Conservation (phyloP, 352 stramenopile genomes). For the Phytophthora tubulina region DNA sequence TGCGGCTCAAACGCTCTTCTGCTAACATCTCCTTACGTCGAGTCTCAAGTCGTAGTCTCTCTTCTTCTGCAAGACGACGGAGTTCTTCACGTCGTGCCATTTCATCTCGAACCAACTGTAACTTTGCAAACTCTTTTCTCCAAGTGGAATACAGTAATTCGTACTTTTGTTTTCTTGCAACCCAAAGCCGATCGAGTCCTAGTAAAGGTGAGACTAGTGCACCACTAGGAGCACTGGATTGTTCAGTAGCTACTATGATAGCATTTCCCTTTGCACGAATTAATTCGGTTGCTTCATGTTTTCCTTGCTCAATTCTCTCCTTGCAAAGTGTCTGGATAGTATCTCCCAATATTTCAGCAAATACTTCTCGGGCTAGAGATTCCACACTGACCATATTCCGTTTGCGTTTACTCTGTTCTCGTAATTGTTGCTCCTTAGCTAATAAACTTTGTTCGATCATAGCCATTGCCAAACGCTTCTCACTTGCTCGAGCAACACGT, state of each 20-base stretch:
- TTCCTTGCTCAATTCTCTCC: conserved; percentile 32
- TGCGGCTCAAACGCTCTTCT: conserved; percentile 65
- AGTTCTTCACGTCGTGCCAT: conserved; percentile 66
- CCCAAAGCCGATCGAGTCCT: conserved; percentile 58
- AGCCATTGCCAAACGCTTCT: conserved; percentile 76
- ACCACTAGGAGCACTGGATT: neutral
- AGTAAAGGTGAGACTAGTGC: conserved; percentile 19
- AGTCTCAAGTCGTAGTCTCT: conserved; percentile 51
- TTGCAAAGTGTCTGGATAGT: conserved; percentile 39
- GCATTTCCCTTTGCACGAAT: conserved; percentile 25
- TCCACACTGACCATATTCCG: conserved; percentile 37
- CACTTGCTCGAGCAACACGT: conserved; percentile 57
- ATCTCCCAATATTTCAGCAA: conserved; percentile 33
- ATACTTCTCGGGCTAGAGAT: conserved; percentile 37
- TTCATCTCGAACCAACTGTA: conserved; percentile 58
- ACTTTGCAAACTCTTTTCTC: conserved; percentile 54
- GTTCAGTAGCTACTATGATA: conserved; percentile 17
- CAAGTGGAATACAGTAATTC: conserved; percentile 48
- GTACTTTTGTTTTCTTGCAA: conserved; percentile 50
- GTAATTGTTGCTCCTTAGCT: conserved; percentile 40
- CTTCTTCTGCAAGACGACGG: conserved; percentile 55
- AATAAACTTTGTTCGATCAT: conserved; percentile 58
- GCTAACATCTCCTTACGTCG: conserved; percentile 72
- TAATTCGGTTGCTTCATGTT: conserved; percentile 31
- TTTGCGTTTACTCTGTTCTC: conserved; percentile 36